Evolutionary conservation across 805 yeast genomes (phyloP).

Genomic region (Hanseniaspora clermontiae): DNA sequence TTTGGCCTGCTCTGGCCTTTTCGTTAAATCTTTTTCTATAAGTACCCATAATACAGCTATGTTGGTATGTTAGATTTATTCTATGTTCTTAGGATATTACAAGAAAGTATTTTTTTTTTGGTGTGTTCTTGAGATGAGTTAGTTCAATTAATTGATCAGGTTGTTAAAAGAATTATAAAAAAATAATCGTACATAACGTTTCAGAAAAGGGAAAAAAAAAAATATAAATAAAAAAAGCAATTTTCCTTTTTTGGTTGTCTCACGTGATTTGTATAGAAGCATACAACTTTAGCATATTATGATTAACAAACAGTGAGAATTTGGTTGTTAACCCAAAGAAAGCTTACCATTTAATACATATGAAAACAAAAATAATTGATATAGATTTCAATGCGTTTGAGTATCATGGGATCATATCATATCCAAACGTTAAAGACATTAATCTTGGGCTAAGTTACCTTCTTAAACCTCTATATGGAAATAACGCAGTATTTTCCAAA

Average conservation of each 20-base stretch:
- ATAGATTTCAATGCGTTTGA: conserved; percentile 29
- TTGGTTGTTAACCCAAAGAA: background rate
- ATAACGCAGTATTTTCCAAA: conserved; percentile 55
- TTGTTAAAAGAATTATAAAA: background rate
- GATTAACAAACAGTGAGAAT: too few species aligned
- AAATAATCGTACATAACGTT: background rate
- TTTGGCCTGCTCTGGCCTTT: conserved; percentile 74
- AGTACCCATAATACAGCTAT: conserved; percentile 48
- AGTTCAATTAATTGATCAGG: too few species aligned
- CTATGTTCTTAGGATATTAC: background rate
- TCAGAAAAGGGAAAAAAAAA: background rate
- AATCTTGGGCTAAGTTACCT: conserved; percentile 49
- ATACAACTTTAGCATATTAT: too few species aligned
- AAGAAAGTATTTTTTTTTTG: too few species aligned
- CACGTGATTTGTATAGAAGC: background rate
- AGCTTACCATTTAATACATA: background rate
- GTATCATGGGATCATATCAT: conserved; percentile 43
- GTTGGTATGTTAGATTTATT: background rate
- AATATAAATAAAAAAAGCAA: background rate
- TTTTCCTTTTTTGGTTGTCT: background rate
- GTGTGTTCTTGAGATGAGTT: background rate
- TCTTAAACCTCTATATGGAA: conserved; percentile 80
- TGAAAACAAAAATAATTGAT: conserved; percentile 16
- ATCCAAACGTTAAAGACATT: conserved; percentile 53
- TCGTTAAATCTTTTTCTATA: conserved; percentile 72